Base-by-base conservation (phyloP, 371 early-diverging fungal genomes). In the Mortierella sp. region DNA sequence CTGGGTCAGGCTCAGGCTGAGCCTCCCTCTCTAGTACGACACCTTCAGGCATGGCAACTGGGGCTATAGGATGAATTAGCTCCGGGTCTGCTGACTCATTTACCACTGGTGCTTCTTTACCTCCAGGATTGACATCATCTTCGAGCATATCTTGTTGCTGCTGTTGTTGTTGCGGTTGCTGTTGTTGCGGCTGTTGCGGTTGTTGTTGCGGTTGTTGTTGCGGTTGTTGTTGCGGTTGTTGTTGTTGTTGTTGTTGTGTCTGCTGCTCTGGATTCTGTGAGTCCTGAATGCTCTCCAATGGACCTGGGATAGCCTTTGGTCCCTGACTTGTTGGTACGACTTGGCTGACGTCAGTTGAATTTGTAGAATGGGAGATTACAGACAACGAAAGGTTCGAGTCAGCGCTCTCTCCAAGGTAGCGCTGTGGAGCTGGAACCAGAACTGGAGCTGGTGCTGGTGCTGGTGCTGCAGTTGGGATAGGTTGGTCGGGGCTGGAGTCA, bases 91-190 rank as follows among this genome's bases (percentile, higher is more conserved):
- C 4, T 11, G 53, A 57, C 47, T 48, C 67, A 24, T 50, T 63
- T 33, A 33, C 62, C 19, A 57, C 5, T 43, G 41, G 61, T 9
- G 22, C 62, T 63, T 63, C 67, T 63, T 73, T 61, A 40, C 43
- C 36, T 33, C 41, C 45, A 50, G 19, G 21, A 28, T 57, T 61
- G 72, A 61, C 63, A 67, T 58, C 73, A 57, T 32, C 43, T 38
- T 40, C 43, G 24, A 40, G 38, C 11, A 32, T 36, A 36, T 16
- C 55, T 53, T 48, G 63, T 33, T 58, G 24, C 28, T 62, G 43
- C 13, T n/a, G 32, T 28, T 28, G 28, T 2, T 28, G 28, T 28
- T n/a, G n/a, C n/a, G n/a, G n/a, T n/a, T n/a, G n/a, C n/a, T 28
- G 28, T 28, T 28, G 28, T 28, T 28, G 28, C 28, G 28, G 1